These are phyloP conservation scores for Chlorella sorokiniana DNA, from an alignment of 139 green algal genomes.

Conservation along the genomic window DNA sequence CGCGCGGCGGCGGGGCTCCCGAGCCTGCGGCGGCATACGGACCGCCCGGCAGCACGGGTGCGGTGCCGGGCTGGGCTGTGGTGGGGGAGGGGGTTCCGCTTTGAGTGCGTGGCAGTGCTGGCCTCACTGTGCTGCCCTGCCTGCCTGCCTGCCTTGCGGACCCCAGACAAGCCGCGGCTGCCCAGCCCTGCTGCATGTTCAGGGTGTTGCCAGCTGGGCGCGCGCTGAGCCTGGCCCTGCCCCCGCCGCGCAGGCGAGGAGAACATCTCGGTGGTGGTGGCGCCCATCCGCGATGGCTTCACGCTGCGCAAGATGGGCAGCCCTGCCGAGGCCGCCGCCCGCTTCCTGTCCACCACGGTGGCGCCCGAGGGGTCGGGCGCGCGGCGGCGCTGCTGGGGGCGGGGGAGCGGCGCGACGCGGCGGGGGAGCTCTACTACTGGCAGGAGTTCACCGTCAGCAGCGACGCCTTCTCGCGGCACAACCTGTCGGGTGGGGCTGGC, in stretches of 20 bases:
- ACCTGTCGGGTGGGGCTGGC: conserved; percentile 44
- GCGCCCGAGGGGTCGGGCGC: conserved; percentile 51
- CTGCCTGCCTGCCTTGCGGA: no score
- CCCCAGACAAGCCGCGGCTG: no score
- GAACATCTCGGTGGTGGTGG: conserved; percentile 90
- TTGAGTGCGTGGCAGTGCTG: no score
- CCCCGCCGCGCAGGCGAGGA: conserved; percentile 71
- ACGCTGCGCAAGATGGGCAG: conserved; percentile 63
- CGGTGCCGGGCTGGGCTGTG: no score
- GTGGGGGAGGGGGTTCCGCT: no score
- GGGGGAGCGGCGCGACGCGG: conserved; percentile 15
- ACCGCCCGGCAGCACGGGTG: conserved; percentile 69
- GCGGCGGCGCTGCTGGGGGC: conserved; percentile 62
- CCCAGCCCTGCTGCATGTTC: neutral
- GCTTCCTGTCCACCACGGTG: conserved; percentile 69
- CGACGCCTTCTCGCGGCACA: conserved; percentile 77
- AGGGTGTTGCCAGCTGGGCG: neutral
- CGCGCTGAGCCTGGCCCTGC: neutral
- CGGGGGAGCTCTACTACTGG: conserved; percentile 69
- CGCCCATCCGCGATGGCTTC: conserved; percentile 82
- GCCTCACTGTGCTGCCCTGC: no score
- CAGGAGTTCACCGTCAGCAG: conserved; percentile 80
- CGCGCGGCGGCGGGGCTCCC: neutral
- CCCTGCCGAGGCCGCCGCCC: conserved; percentile 51
- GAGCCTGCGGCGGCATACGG: conserved; percentile 88